Conservation (phyloP, 106 monocot genomes). For the Dendrobium officinale region DNA sequence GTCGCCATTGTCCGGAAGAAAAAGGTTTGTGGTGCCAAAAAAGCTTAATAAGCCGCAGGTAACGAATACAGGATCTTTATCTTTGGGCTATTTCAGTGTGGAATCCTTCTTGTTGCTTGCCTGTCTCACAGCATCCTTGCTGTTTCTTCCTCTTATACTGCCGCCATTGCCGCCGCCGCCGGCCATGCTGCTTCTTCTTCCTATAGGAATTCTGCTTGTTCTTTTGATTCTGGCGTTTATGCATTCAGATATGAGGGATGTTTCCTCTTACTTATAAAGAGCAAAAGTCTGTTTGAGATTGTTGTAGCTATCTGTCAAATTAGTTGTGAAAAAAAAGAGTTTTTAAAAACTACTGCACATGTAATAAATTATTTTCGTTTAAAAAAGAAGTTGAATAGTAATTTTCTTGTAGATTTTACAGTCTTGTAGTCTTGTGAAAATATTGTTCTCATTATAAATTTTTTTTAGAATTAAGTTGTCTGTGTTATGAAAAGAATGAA, state of each 20-base stretch:
- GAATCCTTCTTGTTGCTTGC: constrained; percentile 37
- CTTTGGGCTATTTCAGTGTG: constrained; percentile 17
- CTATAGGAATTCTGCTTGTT: constrained; percentile 2
- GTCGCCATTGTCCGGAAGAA: no score
- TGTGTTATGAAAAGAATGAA: no score
- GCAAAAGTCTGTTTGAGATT: neutral
- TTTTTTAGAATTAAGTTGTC: no score
- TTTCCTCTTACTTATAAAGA: neutral
- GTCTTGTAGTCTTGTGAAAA: no score
- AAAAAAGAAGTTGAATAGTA: no score
- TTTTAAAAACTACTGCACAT: neutral
- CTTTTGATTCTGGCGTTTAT: constrained; percentile 1
- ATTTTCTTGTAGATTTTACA: no score
- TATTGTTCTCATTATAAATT: no score
- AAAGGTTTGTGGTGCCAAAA: no score
- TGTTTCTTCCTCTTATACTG: constrained; percentile 49
- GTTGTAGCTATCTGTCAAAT: neutral
- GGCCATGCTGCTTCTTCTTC: constrained; percentile 39
- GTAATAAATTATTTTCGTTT: neutral
- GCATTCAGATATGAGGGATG: neutral
- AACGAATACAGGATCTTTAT: neutral
- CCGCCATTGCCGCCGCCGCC: constrained; percentile 61
- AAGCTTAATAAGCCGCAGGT: no score
- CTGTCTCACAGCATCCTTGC: constrained; percentile 25
- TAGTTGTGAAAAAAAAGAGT: no score